A percentile compares a stretch with the other conserved stretches of the same genome.
Evolutionary conservation across 108 stramenopile species (phyloP).

Genomic region (Pinguiococcus pyrenoidosus): DNA sequence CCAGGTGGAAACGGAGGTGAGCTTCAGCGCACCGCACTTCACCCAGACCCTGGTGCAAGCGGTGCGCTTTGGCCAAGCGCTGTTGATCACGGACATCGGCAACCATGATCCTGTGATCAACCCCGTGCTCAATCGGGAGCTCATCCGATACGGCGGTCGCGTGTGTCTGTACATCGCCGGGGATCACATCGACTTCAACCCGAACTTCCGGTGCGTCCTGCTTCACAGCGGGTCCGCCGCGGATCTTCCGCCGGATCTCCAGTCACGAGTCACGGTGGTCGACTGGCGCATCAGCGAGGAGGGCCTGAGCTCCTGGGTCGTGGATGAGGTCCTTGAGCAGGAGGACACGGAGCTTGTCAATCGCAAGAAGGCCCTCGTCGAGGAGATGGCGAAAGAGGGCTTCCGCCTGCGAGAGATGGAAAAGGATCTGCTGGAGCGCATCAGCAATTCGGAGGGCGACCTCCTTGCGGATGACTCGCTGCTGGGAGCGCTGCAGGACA

Average conservation of each 20-base stretch:
- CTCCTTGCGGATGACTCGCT: conserved; percentile 92
- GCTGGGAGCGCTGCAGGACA: conserved; percentile 77
- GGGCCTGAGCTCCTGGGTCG: conserved; percentile 72
- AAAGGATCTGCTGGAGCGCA: conserved; percentile 79
- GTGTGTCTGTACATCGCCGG: conserved; percentile 81
- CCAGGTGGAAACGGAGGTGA: too few relatives aligned
- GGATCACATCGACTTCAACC: conserved; percentile 92
- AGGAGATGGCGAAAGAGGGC: not conserved
- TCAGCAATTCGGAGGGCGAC: conserved; percentile 81
- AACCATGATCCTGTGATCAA: conserved; percentile 91
- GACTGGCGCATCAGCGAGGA: conserved; percentile 94
- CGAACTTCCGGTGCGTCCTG: conserved; percentile 80
- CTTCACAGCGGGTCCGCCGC: conserved; percentile 81
- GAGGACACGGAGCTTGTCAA: conserved; percentile 91
- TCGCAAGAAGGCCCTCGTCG: too few relatives aligned
- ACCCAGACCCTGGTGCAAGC: conserved; percentile 88
- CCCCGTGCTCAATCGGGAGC: conserved; percentile 84
- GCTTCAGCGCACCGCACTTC: too few relatives aligned
- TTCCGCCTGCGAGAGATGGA: conserved; percentile 76
- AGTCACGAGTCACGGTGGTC: conserved; percentile 81
- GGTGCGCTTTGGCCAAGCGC: conserved; percentile 88
- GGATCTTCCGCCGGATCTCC: conserved; percentile 81
- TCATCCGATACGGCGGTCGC: conserved; percentile 85
- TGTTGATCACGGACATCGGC: conserved; percentile 85
- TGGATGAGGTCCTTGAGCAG: conserved; percentile 56